Conservation (phyloP, 805 yeast genomes). For the Komagataella pastoris region DNA sequence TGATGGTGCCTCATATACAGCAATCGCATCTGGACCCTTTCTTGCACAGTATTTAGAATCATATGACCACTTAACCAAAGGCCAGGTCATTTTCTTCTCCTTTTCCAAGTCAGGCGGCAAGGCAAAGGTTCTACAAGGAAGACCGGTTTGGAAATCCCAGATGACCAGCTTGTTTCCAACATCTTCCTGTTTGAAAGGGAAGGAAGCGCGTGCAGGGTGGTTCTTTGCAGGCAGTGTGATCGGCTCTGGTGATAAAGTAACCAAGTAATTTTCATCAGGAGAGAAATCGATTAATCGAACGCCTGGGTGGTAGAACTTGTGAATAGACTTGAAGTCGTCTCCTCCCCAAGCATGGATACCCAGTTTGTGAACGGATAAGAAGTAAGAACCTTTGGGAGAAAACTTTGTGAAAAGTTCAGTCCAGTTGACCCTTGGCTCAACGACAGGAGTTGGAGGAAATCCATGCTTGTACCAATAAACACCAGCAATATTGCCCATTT, state of each 20-base stretch:
- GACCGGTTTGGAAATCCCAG: conserved; percentile 81
- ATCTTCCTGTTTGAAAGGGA: conserved; percentile 77
- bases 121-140: conserved; percentile 83
- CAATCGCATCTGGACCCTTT: conserved; percentile 84
- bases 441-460: conserved; percentile 59
- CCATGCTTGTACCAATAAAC: conserved; percentile 74
- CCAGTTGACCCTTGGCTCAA: conserved; percentile 74
- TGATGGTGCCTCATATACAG: conserved; percentile 69
- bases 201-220: conserved; percentile 48
- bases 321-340: conserved; percentile 53
- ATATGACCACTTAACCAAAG: conserved; percentile 88
- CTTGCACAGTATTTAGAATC: conserved; percentile 93
- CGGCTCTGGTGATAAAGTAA: conserved; percentile 82
- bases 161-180: conserved; percentile 89
- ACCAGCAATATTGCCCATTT: conserved; percentile 68
- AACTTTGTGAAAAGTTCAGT: conserved; percentile 80
- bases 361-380: conserved; percentile 82
- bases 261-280: conserved; percentile 81
- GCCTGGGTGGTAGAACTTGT: conserved; percentile 76
- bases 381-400: conserved; percentile 86
- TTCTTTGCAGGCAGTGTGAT: conserved; percentile 56
- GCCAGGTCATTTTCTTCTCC: conserved; percentile 77
- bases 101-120: conserved; percentile 61
- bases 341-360: conserved; percentile 98
- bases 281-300: conserved; percentile 86